Conservation (phyloP, 495 filamentous ascomycete genomes). For the Niebla homalea region DNA sequence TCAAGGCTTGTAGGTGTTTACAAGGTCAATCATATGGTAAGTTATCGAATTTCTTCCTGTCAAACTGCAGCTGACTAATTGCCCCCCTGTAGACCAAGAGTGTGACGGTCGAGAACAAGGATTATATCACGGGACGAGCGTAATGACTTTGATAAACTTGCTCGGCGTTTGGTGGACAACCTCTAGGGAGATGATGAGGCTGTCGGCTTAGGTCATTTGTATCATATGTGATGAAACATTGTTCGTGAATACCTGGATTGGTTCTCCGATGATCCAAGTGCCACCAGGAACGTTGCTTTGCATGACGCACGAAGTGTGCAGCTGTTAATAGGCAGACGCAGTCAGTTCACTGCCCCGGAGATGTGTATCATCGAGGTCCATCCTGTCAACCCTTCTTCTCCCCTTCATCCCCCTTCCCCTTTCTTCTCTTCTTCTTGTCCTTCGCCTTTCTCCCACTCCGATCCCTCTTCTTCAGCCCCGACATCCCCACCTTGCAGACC, state of each 20-base stretch:
- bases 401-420: constrained; percentile 22
- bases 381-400: constrained; percentile 2
- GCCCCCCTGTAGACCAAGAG: constrained; percentile 54
- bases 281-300: not conserved
- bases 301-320: not conserved
- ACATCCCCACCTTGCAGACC: constrained; percentile 79
- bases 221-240: not conserved
- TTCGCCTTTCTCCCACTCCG: constrained; percentile 68
- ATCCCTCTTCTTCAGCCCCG: constrained; percentile 82
- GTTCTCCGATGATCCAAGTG: not conserved
- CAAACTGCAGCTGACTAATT: not conserved
- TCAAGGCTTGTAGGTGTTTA: constrained; percentile 89
- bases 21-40: constrained; percentile 96
- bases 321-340: not conserved
- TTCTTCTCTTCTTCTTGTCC: constrained; percentile 60
- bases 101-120: constrained; percentile 84
- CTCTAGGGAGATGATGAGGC: not conserved
- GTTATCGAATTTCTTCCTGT: constrained; percentile 7
- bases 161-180: not conserved
- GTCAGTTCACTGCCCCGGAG: not conserved
- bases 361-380: not conserved
- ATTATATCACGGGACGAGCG: constrained; percentile 50
- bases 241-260: not conserved
- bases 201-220: not conserved
- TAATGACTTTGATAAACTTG: not conserved